Evolutionary conservation across 176 grass and related monocot genomes (phyloP).

Genomic region (Saccharum officinarum): DNA sequence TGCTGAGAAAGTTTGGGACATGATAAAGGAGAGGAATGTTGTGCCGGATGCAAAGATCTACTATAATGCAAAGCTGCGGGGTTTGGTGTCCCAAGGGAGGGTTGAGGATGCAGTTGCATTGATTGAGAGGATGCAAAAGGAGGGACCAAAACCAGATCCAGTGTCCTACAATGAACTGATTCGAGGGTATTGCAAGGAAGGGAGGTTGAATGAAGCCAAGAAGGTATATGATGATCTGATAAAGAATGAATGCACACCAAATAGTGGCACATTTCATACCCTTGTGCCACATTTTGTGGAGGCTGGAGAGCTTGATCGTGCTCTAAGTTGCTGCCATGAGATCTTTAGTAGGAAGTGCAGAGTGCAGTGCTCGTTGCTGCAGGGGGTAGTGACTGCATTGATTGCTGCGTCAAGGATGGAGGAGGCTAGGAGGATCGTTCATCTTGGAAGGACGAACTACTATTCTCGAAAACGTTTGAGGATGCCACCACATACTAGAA

Average conservation of each 20-base stretch:
- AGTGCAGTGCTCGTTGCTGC: slow-evolving; percentile 33
- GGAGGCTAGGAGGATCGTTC: slow-evolving; percentile 51
- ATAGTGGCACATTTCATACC: slow-evolving; percentile 49
- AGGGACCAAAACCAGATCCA: slow-evolving; percentile 54
- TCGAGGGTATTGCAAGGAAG: slow-evolving; percentile 44
- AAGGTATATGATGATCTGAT: slow-evolving; percentile 51
- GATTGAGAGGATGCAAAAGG: slow-evolving; percentile 45
- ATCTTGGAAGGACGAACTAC: slow-evolving; percentile 39
- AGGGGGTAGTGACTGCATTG: slow-evolving; percentile 54
- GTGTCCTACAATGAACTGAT: slow-evolving; percentile 64
- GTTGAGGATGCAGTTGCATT: slow-evolving; percentile 42
- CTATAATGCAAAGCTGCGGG: slow-evolving; percentile 66
- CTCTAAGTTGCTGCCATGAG: slow-evolving; percentile 53
- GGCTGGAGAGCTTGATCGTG: slow-evolving; percentile 52
- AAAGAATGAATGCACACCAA: slow-evolving; percentile 45
- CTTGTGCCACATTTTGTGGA: slow-evolving; percentile 46
- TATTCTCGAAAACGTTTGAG: slow-evolving; percentile 39
- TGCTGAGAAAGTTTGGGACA: slow-evolving; percentile 43
- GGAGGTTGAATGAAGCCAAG: slow-evolving; percentile 55
- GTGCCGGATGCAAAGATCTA: slow-evolving; percentile 21
- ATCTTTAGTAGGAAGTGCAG: slow-evolving; percentile 23
- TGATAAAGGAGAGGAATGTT: slow-evolving; percentile 61
- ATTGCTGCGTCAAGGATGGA: slow-evolving; percentile 38
- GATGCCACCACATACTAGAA: neutral
- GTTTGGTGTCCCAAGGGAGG: slow-evolving; percentile 39